Base-by-base conservation (phyloP, 768 basidiomycete genomes). In the Leucocoprinus leucothites region DNA sequence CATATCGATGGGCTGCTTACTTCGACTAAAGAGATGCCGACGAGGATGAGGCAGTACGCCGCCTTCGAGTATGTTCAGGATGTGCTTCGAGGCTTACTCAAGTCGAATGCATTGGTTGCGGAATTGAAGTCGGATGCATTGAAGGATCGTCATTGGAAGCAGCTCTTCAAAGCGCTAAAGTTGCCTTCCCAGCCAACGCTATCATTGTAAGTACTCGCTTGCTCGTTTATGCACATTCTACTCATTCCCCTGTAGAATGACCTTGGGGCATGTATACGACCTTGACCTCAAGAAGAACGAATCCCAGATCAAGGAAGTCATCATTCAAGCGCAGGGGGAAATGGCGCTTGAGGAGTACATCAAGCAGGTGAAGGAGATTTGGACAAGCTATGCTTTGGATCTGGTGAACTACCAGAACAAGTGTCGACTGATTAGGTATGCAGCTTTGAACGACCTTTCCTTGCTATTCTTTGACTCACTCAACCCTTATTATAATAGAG, bases 61-160 rank as follows among this genome's bases (percentile, higher is more conserved):
- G 97, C 97, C 0, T 99, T 98, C 65, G 97, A 98, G 76, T 95
- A 91, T 68, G 94, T 98, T 1, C 95, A 98, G 65, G 96, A 99
- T 41, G 81, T 87, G 19, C 77, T 99, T 51, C 82, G 89, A 43
- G 83, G 86, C 11, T 76, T 94, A 46, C 80, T 98, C 60, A 98
- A 97, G 73, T 86, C 90, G 35, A 98, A 99, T 67, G 67, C 86
- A 0, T 74, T 97, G 60, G 79, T 99, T n/a, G 85, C 85, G 14
- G 97, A 99, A 71, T 76, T 99, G 64, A 98, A 97, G 74, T 96
- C 94, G 9, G 97, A 98, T 65, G 95, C 95, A 3, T 71, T 99
- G 64, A 93, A 98, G 71, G 97, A 99, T 63, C 82, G 97, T 56
- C 97, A 99, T 68, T 99, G 97, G 97, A 91, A 94, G 65, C 91